Conservation (phyloP, 2,329 filamentous ascomycete genomes). For the Ophiocordyceps camponoti-floridani region DNA sequence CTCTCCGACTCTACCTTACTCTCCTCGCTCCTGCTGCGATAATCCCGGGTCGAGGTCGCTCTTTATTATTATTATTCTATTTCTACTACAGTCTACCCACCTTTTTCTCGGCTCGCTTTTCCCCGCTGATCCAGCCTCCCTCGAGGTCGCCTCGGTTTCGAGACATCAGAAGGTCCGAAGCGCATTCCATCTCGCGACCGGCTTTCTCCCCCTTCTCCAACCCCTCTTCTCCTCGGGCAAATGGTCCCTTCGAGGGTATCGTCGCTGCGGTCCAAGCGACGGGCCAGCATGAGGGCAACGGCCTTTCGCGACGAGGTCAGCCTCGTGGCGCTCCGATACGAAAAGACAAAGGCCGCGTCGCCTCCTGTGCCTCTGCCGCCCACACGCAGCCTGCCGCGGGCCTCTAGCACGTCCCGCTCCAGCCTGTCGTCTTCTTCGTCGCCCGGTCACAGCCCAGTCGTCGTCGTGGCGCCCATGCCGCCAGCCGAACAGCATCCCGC, state of each 20-base stretch:
- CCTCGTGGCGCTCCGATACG: constrained; percentile 40
- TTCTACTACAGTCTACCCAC: neutral
- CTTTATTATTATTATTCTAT: neutral
- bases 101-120: neutral
- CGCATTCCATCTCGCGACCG: neutral
- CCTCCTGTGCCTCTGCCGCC: constrained; percentile 36
- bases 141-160: neutral
- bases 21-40: neutral
- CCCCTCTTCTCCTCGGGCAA: neutral
- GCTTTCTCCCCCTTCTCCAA: neutral
- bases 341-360: constrained; percentile 38
- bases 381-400: constrained; percentile 11
- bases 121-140: neutral
- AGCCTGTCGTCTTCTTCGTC: constrained; percentile 7
- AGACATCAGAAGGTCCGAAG: neutral
- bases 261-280: constrained; percentile 23
- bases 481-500: constrained; percentile 35
- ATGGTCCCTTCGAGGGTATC: constrained; percentile 22
- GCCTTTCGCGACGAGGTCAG: constrained; percentile 28
- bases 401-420: constrained; percentile 6
- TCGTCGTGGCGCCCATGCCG: constrained; percentile 17
- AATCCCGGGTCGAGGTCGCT: neutral
- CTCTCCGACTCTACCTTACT: neutral
- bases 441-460: constrained; percentile 5
- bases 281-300: constrained; percentile 14